Base-by-base conservation (phyloP, 805 yeast genomes). In the Cyberlindnera samutprakarnensis region DNA sequence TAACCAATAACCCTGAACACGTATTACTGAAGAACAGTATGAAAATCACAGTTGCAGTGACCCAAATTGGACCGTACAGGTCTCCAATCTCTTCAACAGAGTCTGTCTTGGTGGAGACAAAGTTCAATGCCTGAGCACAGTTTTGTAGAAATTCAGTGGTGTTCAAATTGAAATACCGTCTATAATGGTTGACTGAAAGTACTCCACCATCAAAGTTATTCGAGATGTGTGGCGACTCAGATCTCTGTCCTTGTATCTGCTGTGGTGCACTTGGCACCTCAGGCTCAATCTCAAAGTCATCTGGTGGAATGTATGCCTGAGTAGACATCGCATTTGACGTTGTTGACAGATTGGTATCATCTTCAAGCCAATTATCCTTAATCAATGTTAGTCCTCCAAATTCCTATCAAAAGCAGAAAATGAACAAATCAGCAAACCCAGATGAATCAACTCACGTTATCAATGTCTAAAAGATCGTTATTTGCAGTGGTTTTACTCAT, bases 41-140 rank as follows among this genome's bases (percentile, higher is more conserved):
- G 42, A 83, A 73, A 1, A 84, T 74, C 30, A 85, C 72, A 0
- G 95, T 80, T 1, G 87, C 86, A 10, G 90, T 82, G 27, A 88
- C 76, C 97, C 97, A 88, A 14, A 86, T 62, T 7, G 94, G 81
- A 1, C 96, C 96, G 54, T 86, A 90, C 32, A 88, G 59, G 48
- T 88, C 97, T 4, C 79, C 73, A 32, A 42, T 36, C 12, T 65
- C 63, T 24, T 65, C 65, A 28, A 64, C 62, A 43, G 62, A 43
- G 40, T 57, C 65, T 21, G 54, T 62, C 7, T 46, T 49, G 13
- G 47, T 47, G 25, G 67, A 42, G 13, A 88, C 82, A 44, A 87
- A 83, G 43, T 80, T 78, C 25, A 78, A 41, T 1, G 87, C 74
- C 35, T 64, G 51, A 16, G 62, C 49, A 35, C 80, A 64, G 36